These are phyloP conservation scores for Crepidotus variabilis DNA, from an alignment of 768 basidiomycete species.

Conservation along the genomic window DNA sequence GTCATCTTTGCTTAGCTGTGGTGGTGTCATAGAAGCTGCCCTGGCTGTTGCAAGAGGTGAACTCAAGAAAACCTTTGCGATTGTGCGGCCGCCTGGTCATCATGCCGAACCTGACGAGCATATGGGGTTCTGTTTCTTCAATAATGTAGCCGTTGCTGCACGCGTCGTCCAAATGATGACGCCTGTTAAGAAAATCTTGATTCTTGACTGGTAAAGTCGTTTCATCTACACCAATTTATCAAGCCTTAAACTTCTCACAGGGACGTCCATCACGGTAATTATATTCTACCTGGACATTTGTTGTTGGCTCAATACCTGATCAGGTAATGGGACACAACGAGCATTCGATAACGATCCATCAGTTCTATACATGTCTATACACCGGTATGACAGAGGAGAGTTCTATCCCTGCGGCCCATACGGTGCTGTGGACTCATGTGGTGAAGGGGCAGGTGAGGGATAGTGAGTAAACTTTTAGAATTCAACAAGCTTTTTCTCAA, in stretches of 20 bases:
- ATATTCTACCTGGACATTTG: no score
- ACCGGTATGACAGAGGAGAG: slow-evolving; percentile 87
- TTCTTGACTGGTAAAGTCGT: slow-evolving; percentile 83
- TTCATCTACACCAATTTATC: background rate
- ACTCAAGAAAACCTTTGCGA: slow-evolving; percentile 86
- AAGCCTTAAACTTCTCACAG: slow-evolving; percentile 31
- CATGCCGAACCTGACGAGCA: slow-evolving; percentile 98
- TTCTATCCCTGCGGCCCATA: slow-evolving; percentile 95
- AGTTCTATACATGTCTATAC: slow-evolving; percentile 91
- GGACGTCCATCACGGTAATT: slow-evolving; percentile 92
- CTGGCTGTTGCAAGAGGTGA: slow-evolving; percentile 78
- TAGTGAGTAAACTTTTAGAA: slow-evolving; percentile 51
- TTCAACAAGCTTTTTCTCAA: slow-evolving; percentile 1
- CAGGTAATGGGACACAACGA: slow-evolving; percentile 96
- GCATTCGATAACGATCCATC: slow-evolving; percentile 92
- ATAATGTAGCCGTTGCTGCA: slow-evolving; percentile 93
- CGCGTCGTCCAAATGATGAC: slow-evolving; percentile 74
- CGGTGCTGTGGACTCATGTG: slow-evolving; percentile 82
- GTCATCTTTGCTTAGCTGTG: slow-evolving; percentile 86
- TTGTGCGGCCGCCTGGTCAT: slow-evolving; percentile 96
- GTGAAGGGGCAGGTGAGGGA: slow-evolving; percentile 80
- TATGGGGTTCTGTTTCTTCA: slow-evolving; percentile 99
- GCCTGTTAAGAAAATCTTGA: slow-evolving; percentile 74
- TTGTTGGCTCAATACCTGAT: slow-evolving; percentile 1
- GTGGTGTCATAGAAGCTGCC: slow-evolving; percentile 90